phyloP scores from a whole-genome alignment of 306 rosid genomes.

The Citrullus mucosospermus region DNA sequence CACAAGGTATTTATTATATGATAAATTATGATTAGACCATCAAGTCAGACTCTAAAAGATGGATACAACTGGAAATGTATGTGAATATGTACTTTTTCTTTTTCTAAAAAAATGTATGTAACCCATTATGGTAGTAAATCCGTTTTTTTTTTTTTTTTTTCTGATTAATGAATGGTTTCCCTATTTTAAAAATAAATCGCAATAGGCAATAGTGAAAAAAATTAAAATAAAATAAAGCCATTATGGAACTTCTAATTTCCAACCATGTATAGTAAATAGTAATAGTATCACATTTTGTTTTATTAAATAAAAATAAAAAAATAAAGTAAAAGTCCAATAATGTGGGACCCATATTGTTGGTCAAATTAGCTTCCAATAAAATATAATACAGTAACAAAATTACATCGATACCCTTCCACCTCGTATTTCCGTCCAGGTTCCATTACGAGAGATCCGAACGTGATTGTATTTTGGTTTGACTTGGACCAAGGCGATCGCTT shows the following conservation, averaged over 20 bases:
- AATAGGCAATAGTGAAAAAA: not conserved
- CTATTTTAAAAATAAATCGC: too few relatives aligned
- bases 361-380: not conserved
- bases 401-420: slow-evolving; percentile 4
- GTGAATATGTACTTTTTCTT: too few relatives aligned
- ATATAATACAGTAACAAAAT: not conserved
- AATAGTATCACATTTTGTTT: not conserved
- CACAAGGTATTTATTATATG: too few relatives aligned
- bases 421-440: not conserved
- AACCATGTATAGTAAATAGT: not conserved
- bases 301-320: not conserved
- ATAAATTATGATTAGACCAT: too few relatives aligned
- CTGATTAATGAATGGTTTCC: too few relatives aligned
- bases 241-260: not conserved
- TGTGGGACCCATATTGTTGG: not conserved
- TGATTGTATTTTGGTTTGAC: not conserved
- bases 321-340: not conserved
- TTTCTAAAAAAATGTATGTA: too few relatives aligned
- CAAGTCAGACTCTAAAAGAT: too few relatives aligned
- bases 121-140: too few relatives aligned
- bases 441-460: not conserved
- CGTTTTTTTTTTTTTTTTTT: too few relatives aligned
- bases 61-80: too few relatives aligned
- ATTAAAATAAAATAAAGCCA: not conserved
- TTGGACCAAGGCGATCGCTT: not conserved